Evolutionary conservation across 805 yeast species (phyloP), one percentile per base, ranked within the genome.

Genomic region (Saccharomycopsis schoenii): DNA sequence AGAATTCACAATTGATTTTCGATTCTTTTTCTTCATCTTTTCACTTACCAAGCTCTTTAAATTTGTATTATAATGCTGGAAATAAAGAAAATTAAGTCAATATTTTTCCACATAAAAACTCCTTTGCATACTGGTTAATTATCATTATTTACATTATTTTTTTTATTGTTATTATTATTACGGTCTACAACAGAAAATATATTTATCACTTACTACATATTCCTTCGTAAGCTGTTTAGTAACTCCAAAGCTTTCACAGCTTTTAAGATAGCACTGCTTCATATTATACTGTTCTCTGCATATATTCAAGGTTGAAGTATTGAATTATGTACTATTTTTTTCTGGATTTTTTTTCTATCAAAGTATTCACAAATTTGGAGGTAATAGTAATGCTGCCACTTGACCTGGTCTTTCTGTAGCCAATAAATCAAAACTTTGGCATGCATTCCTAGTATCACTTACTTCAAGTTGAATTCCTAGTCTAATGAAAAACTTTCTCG

Each of bases 321-420:
- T 29, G 2, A 37, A 37, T 37, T 5, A 37, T 37, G 15, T 37
- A 5, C 15, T 37, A 36, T 36, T 37, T 37, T 37, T 37, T 37
- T 4, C 15, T 11, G 2, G 41, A 5, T 37, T 14, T 11, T 37
- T 37, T 4, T 14, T 37, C 12, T 12, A 37, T 12, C n/a, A 37
- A 37, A 5, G 15, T 2, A 11, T 29, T 56, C 71, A 82, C 64
- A 83, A 70, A 64, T 84, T 80, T 2, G 93, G 88, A 24, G 96
- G 89, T 52, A 89, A 73, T 57, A 89, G 73, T 39, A 89, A 72
- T 0, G 88, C 94, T 1, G 84, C 91, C n/a, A 89, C 83, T 39
- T 83, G 84, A 29, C 77, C 74, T 0, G 92, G 89, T 66, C 96
- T 76, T 69, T 89, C 96, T 0, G 93, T 87, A 0, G 93, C 91